Evolutionary conservation across 768 basidiomycete species (phyloP).

Genomic region (Phlebiopsis flavidoalba): DNA sequence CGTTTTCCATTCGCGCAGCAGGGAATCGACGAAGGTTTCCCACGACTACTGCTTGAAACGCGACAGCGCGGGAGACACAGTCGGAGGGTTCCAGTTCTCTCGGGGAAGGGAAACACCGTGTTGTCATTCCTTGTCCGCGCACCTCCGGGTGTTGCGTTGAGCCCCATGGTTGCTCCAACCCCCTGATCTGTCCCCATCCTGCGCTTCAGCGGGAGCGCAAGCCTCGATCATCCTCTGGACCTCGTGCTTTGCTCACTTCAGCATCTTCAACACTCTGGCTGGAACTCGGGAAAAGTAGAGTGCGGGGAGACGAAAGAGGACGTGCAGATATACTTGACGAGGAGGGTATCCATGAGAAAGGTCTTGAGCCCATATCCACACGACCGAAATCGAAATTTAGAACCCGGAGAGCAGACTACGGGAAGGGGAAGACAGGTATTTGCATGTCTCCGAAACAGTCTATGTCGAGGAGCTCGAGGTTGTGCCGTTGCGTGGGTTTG

Average conservation of each 20-base stretch:
- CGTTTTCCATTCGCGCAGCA: slow-evolving; percentile 75
- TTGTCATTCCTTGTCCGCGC: not conserved
- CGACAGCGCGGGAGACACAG: slow-evolving; percentile 58
- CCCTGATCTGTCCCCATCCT: not conserved
- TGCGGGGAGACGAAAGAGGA: slow-evolving; percentile 66
- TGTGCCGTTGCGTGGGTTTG: slow-evolving; percentile 1
- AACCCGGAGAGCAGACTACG: slow-evolving; percentile 4
- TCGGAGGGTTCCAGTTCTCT: slow-evolving; percentile 34
- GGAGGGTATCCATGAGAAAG: slow-evolving; percentile 36
- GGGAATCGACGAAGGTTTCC: slow-evolving; percentile 67
- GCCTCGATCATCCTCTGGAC: slow-evolving; percentile 40
- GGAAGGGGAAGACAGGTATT: slow-evolving; percentile 15
- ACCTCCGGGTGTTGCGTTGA: not conserved
- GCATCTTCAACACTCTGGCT: slow-evolving; percentile 76
- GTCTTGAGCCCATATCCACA: slow-evolving; percentile 13
- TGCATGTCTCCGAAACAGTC: slow-evolving; percentile 9
- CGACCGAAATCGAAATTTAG: slow-evolving; percentile 16
- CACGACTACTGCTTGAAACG: slow-evolving; percentile 59
- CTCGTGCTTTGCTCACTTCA: slow-evolving; percentile 70
- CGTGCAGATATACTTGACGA: slow-evolving; percentile 37
- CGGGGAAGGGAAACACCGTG: slow-evolving; percentile 26
- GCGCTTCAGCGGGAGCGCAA: slow-evolving; percentile 9
- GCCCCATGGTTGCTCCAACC: not conserved
- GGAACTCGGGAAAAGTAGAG: slow-evolving; percentile 78
- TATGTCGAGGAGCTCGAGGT: slow-evolving; percentile 3